Evolutionary conservation across 2,329 filamentous ascomycete genomes (phyloP).

Genomic region (Thielaviopsis populi): DNA sequence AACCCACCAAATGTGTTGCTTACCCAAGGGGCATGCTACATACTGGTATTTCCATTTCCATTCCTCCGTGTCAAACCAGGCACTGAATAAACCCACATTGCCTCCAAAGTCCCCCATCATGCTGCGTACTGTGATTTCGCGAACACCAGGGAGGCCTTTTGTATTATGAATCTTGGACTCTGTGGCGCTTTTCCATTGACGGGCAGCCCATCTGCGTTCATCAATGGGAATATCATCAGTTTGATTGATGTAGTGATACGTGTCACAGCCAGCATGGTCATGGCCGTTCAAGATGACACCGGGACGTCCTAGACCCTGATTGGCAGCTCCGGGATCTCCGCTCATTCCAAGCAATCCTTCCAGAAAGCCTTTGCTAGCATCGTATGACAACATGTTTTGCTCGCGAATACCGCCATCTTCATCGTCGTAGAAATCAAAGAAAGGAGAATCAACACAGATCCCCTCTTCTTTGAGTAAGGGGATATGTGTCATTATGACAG

Average conservation of each 20-base stretch:
- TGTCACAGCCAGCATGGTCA: constrained; percentile 89
- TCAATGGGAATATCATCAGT: constrained; percentile 28
- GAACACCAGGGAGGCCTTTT: constrained; percentile 44
- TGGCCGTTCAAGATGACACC: constrained; percentile 84
- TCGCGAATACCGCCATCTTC: constrained; percentile 65
- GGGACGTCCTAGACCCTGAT: constrained; percentile 47
- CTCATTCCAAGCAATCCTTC: constrained; percentile 73
- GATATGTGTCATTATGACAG: constrained; percentile 79
- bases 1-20: constrained; percentile 85
- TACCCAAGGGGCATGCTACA: constrained; percentile 59
- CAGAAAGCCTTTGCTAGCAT: constrained; percentile 59
- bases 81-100: constrained; percentile 72
- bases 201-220: constrained; percentile 36
- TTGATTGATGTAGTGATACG: constrained; percentile 66
- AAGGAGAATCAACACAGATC: constrained; percentile 69
- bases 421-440: constrained; percentile 60
- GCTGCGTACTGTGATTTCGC: constrained; percentile 85
- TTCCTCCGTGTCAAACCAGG: constrained; percentile 65
- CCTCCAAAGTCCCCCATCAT: constrained; percentile 98
- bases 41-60: constrained; percentile 78
- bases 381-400: constrained; percentile 73
- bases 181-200: constrained; percentile 33
- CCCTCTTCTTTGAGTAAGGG: constrained; percentile 73
- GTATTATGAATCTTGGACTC: constrained; percentile 28
- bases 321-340: constrained; percentile 42